Conservation (phyloP, 768 basidiomycete genomes). For the Sporobolomyces roseus region DNA sequence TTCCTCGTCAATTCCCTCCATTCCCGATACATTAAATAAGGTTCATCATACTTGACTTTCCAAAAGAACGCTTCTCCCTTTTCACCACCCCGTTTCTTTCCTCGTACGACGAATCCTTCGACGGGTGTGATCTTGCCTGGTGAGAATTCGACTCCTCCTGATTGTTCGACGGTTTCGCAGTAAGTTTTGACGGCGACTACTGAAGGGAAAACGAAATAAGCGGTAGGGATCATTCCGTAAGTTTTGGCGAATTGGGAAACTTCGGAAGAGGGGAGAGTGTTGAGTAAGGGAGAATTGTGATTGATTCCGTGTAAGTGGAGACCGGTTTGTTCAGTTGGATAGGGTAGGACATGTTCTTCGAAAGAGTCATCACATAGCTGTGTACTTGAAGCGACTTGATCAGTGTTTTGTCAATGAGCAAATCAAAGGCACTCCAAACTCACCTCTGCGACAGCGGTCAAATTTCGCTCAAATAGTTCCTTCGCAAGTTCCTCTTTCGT, state of each 20-base stretch:
- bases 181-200: conserved; percentile 69
- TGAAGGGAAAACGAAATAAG: conserved; percentile 57
- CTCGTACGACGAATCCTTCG: conserved; percentile 90
- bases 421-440: conserved; percentile 41
- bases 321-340: conserved; percentile 74
- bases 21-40: conserved; percentile 97
- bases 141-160: conserved; percentile 61
- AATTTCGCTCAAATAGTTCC: conserved; percentile 70
- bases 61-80: conserved; percentile 75
- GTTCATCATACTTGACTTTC: conserved; percentile 98
- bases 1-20: conserved; percentile 81
- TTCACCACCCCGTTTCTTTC: conserved; percentile 50
- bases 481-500: conserved; percentile 70
- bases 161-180: conserved; percentile 62
- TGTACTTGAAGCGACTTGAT: background rate
- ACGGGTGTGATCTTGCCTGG: conserved; percentile 51
- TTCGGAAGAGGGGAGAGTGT: conserved; percentile 62
- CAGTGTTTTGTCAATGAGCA: background rate
- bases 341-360: conserved; percentile 90
- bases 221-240: conserved; percentile 87
- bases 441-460: conserved; percentile 91
- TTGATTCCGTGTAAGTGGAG: conserved; percentile 93
- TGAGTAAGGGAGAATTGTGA: conserved; percentile 61
- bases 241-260: conserved; percentile 77
- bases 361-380: conserved; percentile 96